phyloP scores from a whole-genome alignment of 495 filamentous ascomycete species.

The Achaetomiella virescens region DNA sequence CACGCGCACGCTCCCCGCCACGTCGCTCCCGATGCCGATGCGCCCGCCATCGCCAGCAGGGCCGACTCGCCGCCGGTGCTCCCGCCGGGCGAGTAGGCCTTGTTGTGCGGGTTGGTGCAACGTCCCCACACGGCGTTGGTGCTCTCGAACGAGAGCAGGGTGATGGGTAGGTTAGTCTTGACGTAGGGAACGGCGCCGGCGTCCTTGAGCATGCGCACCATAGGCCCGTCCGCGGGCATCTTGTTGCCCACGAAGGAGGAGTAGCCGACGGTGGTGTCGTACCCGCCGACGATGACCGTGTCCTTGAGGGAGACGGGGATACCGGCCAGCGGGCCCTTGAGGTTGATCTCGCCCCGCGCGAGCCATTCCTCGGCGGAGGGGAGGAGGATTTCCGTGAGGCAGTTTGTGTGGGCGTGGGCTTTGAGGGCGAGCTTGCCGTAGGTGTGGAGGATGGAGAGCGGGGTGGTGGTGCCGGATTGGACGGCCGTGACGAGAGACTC shows the following conservation, averaged over 20 bases:
- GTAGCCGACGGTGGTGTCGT: constrained; percentile 82
- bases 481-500: constrained; percentile 71
- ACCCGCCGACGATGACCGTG: constrained; percentile 75
- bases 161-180: constrained; percentile 92
- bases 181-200: constrained; percentile 95
- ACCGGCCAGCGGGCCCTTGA: constrained; percentile 79
- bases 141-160: constrained; percentile 86
- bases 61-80: constrained; percentile 87
- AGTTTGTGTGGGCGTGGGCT: constrained; percentile 85
- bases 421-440: constrained; percentile 85
- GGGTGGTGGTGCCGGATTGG: constrained; percentile 56
- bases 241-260: constrained; percentile 65
- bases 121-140: constrained; percentile 86
- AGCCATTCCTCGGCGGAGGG: constrained; percentile 75
- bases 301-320: constrained; percentile 90
- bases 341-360: constrained; percentile 47
- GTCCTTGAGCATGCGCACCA: constrained; percentile 76
- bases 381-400: constrained; percentile 84
- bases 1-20: constrained; percentile 83
- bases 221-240: constrained; percentile 58
- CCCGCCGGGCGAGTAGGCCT: constrained; percentile 81
- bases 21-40: constrained; percentile 93
- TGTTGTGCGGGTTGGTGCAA: constrained; percentile 76
- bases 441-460: constrained; percentile 72
- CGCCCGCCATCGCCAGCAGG: constrained; percentile 74